A percentile compares a stretch with the other conserved stretches of the same genome.
phyloP scores from a whole-genome alignment of 106 monocot species.

The Platanthera guangdongensis region DNA sequence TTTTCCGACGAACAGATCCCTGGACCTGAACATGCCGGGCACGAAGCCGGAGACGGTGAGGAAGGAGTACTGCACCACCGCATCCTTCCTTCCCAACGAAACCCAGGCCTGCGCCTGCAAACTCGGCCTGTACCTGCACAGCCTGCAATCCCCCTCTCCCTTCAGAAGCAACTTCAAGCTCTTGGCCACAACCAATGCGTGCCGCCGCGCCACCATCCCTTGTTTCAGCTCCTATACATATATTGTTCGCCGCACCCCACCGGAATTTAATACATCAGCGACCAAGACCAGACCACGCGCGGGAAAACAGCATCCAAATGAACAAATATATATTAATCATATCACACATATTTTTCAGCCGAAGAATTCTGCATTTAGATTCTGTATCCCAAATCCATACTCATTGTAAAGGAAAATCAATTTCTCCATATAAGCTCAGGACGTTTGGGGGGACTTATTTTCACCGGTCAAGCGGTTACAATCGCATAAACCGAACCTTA shows the following conservation, averaged over 20 bases:
- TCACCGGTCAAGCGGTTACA: too few relatives aligned
- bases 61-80: slow-evolving; percentile 20
- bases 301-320: too few relatives aligned
- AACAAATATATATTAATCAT: too few relatives aligned
- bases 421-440: too few relatives aligned
- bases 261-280: too few relatives aligned
- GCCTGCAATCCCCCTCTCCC: slow-evolving; percentile 18
- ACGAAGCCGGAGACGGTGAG: slow-evolving; percentile 16
- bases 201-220: slow-evolving; percentile 18
- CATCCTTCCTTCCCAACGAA: slow-evolving; percentile 26
- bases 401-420: neutral
- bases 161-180: slow-evolving; percentile 29
- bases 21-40: slow-evolving; percentile 25
- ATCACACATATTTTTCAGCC: too few relatives aligned
- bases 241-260: too few relatives aligned
- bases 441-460: too few relatives aligned
- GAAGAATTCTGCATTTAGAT: neutral
- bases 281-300: too few relatives aligned
- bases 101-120: slow-evolving; percentile 6
- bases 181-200: slow-evolving; percentile 22
- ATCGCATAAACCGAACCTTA: too few relatives aligned
- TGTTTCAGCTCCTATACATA: slow-evolving; percentile 29
- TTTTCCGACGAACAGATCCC: slow-evolving; percentile 22
- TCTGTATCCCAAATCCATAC: neutral
- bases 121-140: slow-evolving; percentile 20